phyloP scores from a whole-genome alignment of 176 grass and related monocot genomes.

The Lolium perenne region DNA sequence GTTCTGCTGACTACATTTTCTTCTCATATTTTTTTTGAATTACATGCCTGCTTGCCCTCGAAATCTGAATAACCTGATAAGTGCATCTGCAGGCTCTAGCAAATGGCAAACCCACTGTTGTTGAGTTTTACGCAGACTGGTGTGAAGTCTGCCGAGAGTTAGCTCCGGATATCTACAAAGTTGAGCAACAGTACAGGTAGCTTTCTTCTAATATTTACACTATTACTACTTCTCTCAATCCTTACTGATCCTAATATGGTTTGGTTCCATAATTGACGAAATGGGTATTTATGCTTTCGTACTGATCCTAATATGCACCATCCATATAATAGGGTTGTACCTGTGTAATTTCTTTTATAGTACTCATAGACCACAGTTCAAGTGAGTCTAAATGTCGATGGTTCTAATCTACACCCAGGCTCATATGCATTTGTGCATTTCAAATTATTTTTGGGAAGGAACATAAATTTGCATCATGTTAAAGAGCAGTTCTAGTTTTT shows the following conservation, averaged over 20 bases:
- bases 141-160: constrained; percentile 97
- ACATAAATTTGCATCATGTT: neutral
- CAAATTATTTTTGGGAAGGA: neutral
- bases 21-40: neutral
- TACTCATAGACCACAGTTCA: no score
- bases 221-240: no score
- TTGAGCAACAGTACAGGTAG: constrained; percentile 88
- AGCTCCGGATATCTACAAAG: constrained; percentile 78
- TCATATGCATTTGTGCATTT: no score
- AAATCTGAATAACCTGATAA: constrained; percentile 38
- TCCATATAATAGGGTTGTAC: no score
- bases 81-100: constrained; percentile 68
- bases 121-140: constrained; percentile 98
- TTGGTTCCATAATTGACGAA: no score
- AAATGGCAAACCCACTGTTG: constrained; percentile 93
- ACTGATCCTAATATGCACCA: no score
- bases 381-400: no score
- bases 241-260: no score
- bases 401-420: no score
- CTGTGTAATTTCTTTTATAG: no score
- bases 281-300: no score
- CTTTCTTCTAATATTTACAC: neutral
- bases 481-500: neutral
- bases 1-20: neutral
- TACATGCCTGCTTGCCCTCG: neutral